Conservation (phyloP, 352 stramenopile genomes). For the Phytophthora brassicae region DNA sequence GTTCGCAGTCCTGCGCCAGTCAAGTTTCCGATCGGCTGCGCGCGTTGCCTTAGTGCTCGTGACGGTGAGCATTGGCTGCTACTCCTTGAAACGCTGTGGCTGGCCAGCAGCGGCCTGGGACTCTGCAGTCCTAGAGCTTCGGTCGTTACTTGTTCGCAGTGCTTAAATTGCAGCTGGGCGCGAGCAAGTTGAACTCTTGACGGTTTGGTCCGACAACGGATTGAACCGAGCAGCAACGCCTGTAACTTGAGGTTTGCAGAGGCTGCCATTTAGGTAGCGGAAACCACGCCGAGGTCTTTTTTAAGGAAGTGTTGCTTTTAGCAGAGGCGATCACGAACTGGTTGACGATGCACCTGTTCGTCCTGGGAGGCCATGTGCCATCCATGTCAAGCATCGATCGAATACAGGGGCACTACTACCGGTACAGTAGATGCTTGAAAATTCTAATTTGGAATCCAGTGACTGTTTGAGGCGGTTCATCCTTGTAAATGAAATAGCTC, state of each 20-base stretch:
- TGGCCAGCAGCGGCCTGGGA: slow-evolving; percentile 23
- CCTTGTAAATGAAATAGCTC: slow-evolving; percentile 34
- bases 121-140: neutral
- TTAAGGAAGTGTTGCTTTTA: too few relatives aligned
- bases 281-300: too few relatives aligned
- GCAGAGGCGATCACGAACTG: too few relatives aligned
- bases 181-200: slow-evolving; percentile 23
- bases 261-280: too few relatives aligned
- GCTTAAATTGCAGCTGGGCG: too few relatives aligned
- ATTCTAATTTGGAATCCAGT: too few relatives aligned
- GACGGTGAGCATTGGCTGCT: neutral
- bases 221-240: slow-evolving; percentile 3
- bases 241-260: neutral
- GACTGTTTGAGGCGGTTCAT: too few relatives aligned
- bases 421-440: too few relatives aligned
- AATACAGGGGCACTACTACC: too few relatives aligned
- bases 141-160: slow-evolving; percentile 11
- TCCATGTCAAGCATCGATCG: too few relatives aligned
- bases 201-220: slow-evolving; percentile 14
- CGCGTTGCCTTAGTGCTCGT: neutral
- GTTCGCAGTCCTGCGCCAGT: slow-evolving; percentile 12
- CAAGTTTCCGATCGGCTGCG: slow-evolving; percentile 6
- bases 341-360: too few relatives aligned
- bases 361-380: too few relatives aligned
- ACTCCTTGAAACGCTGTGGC: slow-evolving; percentile 10